Percentiles rank a stretch among this genome's conserved stretches.
Evolutionary conservation across 768 basidiomycete species (phyloP).

Genomic region (Dacryopinax spathularia): DNA sequence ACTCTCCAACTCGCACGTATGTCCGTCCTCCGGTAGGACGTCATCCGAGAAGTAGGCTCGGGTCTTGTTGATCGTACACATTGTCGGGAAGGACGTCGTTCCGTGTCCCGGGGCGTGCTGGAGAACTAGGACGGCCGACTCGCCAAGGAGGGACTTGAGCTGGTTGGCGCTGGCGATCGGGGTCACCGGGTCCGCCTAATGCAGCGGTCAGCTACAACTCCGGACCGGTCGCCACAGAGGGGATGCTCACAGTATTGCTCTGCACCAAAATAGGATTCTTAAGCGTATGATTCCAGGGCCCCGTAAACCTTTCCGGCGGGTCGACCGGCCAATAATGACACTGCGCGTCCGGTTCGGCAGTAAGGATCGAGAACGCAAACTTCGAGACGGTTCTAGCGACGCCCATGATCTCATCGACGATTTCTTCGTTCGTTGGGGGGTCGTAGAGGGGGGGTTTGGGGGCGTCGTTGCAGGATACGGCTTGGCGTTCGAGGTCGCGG

Average conservation of each 20-base stretch:
- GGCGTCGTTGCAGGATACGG: constrained; percentile 11
- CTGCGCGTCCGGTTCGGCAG: constrained; percentile 9
- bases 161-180: constrained; percentile 10
- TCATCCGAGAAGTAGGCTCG: neutral
- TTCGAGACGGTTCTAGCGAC: constrained; percentile 5
- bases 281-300: constrained; percentile 23
- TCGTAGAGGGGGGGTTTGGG: constrained; percentile 2
- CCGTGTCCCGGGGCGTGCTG: constrained; percentile 8
- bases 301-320: constrained; percentile 17
- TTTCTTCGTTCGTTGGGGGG: constrained; percentile 7
- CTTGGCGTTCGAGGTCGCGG: constrained; percentile 7
- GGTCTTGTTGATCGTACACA: neutral
- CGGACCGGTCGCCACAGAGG: neutral
- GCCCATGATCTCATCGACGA: constrained; percentile 5
- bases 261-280: constrained; percentile 19
- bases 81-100: neutral
- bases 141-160: constrained; percentile 9
- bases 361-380: constrained; percentile 6
- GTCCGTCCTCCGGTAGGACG: neutral
- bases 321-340: constrained; percentile 15
- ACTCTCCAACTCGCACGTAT: neutral
- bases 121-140: constrained; percentile 7
- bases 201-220: neutral
- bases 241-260: constrained; percentile 12
- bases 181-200: constrained; percentile 14